Percentiles rank a stretch among this genome's conserved stretches.
Evolutionary conservation across 768 basidiomycete genomes (phyloP).

Genomic region (Russula abietina): DNA sequence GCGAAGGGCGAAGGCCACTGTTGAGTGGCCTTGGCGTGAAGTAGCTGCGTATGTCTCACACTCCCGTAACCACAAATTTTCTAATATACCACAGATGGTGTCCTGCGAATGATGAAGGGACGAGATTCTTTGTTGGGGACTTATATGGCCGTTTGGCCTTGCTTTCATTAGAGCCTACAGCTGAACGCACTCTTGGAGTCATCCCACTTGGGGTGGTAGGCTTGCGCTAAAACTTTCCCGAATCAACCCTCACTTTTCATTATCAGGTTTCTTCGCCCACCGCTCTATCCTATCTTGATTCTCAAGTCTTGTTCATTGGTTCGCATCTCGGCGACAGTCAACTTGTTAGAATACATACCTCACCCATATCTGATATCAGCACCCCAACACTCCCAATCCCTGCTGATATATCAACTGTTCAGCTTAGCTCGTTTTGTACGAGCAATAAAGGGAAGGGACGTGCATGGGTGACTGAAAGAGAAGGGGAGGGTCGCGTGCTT

Average conservation of each 20-base stretch:
- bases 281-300: slow-evolving; percentile 63
- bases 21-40: slow-evolving; percentile 75
- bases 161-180: slow-evolving; percentile 44
- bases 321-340: slow-evolving; percentile 82
- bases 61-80: background rate
- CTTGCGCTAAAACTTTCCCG: background rate
- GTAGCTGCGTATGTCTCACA: slow-evolving; percentile 53
- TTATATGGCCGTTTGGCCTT: slow-evolving; percentile 63
- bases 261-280: slow-evolving; percentile 63
- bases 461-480: slow-evolving; percentile 44
- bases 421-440: slow-evolving; percentile 35
- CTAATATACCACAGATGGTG: slow-evolving; percentile 41
- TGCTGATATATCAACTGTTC: slow-evolving; percentile 39
- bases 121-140: slow-evolving; percentile 61
- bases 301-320: slow-evolving; percentile 68
- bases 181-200: slow-evolving; percentile 40
- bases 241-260: slow-evolving; percentile 12
- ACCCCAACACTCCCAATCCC: slow-evolving; percentile 49
- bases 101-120: slow-evolving; percentile 40
- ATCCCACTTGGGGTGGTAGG: slow-evolving; percentile 67
- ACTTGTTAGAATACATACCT: slow-evolving; percentile 50
- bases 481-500: slow-evolving; percentile 15
- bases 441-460: slow-evolving; percentile 30
- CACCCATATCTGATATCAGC: slow-evolving; percentile 39
- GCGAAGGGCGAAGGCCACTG: slow-evolving; percentile 47